These are phyloP conservation scores for Coemansia sp. DNA, from an alignment of 192 early-diverging fungal species.

Conservation along the genomic window DNA sequence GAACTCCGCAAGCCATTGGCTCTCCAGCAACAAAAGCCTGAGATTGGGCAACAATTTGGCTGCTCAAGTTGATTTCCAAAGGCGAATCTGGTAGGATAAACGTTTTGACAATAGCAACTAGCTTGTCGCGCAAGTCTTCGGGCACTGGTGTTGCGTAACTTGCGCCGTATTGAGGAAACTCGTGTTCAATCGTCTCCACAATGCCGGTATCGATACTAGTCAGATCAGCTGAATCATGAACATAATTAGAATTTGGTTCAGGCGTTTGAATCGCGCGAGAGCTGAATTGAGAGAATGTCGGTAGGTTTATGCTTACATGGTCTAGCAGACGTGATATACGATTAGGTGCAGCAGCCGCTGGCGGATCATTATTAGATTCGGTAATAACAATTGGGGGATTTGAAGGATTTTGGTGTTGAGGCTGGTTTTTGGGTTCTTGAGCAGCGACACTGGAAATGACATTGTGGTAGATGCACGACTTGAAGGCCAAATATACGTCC, in stretches of 20 bases:
- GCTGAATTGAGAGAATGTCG: background rate
- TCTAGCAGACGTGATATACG: background rate
- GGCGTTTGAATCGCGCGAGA: background rate
- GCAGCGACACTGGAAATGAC: background rate
- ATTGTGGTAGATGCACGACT: constrained; percentile 17
- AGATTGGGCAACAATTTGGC: constrained; percentile 3
- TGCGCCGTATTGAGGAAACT: constrained; percentile 16
- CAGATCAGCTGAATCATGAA: background rate
- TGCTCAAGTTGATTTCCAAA: constrained; percentile 24
- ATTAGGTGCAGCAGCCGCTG: background rate
- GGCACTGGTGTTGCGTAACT: constrained; percentile 10
- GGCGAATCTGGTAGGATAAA: constrained; percentile 34
- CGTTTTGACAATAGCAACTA: constrained; percentile 25
- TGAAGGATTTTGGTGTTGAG: background rate
- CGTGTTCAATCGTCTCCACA: constrained; percentile 15
- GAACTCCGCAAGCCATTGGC: constrained; percentile 14
- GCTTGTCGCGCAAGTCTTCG: constrained; percentile 18
- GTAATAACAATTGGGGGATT: constrained; percentile 4
- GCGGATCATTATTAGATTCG: background rate
- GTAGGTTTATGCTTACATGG: background rate
- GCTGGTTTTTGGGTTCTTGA: background rate
- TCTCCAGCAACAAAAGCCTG: constrained; percentile 20
- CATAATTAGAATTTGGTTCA: too few relatives aligned
- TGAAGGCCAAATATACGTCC: constrained; percentile 41
- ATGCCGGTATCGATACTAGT: constrained; percentile 21